Percentiles rank a stretch among this genome's conserved stretches.
These are phyloP conservation scores for Xylaria nigripes DNA, from an alignment of 495 filamentous ascomycete genomes.

Conservation along the genomic window DNA sequence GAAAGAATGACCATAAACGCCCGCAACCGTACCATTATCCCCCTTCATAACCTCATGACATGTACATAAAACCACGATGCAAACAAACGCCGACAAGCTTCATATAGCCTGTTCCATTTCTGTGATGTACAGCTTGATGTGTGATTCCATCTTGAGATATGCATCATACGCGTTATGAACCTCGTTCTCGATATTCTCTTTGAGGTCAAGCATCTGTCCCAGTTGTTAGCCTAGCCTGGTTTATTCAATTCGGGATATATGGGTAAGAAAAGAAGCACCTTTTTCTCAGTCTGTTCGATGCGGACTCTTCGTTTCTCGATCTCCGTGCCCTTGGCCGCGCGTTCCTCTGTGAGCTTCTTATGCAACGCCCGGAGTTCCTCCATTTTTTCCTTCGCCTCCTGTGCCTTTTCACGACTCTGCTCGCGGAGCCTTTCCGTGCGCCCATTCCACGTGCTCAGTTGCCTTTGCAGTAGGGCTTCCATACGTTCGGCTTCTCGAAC, in stretches of 20 bases:
- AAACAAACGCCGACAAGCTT: constrained; percentile 14
- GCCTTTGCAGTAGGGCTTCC: constrained; percentile 73
- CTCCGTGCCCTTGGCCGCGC: constrained; percentile 73
- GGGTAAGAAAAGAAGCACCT: constrained; percentile 47
- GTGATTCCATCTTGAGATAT: constrained; percentile 91
- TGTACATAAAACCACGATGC: constrained; percentile 9
- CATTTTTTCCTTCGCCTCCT: constrained; percentile 75
- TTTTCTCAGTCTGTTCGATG: constrained; percentile 97
- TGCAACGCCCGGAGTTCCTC: constrained; percentile 79
- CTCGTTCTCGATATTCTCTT: constrained; percentile 93
- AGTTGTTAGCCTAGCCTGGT: constrained; percentile 26
- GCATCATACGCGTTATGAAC: constrained; percentile 80
- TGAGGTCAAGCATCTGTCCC: constrained; percentile 87
- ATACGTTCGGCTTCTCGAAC: constrained; percentile 85
- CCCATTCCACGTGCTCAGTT: constrained; percentile 73
- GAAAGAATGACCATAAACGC: constrained; percentile 20
- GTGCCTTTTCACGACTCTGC: constrained; percentile 70
- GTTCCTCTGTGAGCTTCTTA: constrained; percentile 72
- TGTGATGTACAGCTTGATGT: constrained; percentile 94
- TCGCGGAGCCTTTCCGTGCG: constrained; percentile 73
- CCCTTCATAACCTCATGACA: constrained; percentile 19
- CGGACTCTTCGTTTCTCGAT: constrained; percentile 84
- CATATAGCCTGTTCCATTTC: constrained; percentile 93
- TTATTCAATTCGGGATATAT: background rate
- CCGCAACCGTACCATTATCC: constrained; percentile 23